A percentile compares a stretch with the other conserved stretches of the same genome.
Conservation (phyloP, 2,329 filamentous ascomycete genomes). For the Laburnicola sp. region DNA sequence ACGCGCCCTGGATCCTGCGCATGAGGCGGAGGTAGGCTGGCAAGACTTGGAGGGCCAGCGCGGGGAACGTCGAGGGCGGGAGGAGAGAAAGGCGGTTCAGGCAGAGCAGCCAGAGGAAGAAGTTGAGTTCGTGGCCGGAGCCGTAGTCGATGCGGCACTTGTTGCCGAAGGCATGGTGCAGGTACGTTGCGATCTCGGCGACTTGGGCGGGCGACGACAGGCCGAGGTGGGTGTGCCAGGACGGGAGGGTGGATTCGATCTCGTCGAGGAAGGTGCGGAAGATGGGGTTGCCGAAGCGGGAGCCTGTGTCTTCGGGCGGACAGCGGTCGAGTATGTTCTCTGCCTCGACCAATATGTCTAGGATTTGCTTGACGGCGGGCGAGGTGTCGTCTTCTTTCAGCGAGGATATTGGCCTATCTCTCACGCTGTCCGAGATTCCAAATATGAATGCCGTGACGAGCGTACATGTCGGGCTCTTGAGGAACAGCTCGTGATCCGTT, state of each 20-base stretch:
- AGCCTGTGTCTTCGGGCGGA: slow-evolving; percentile 85
- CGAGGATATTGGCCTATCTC: slow-evolving; percentile 66
- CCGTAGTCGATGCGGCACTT: slow-evolving; percentile 85
- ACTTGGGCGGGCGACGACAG: slow-evolving; percentile 58
- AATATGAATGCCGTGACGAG: slow-evolving; percentile 86
- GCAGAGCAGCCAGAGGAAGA: slow-evolving; percentile 94
- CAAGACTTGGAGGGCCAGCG: slow-evolving; percentile 78
- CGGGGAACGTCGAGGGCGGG: slow-evolving; percentile 66
- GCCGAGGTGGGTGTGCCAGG: slow-evolving; percentile 68
- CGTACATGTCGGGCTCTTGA: slow-evolving; percentile 72
- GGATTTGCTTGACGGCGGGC: slow-evolving; percentile 63
- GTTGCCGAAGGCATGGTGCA: slow-evolving; percentile 84
- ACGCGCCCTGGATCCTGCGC: slow-evolving; percentile 84
- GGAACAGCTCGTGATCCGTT: slow-evolving; percentile 79
- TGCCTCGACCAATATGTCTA: slow-evolving; percentile 70
- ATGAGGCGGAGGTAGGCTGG: slow-evolving; percentile 81
- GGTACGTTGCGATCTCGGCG: slow-evolving; percentile 76
- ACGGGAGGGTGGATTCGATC: slow-evolving; percentile 50
- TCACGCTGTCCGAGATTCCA: slow-evolving; percentile 78
- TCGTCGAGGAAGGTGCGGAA: slow-evolving; percentile 82
- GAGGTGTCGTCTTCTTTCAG: slow-evolving; percentile 64
- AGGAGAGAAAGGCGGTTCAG: slow-evolving; percentile 78
- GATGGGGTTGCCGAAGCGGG: slow-evolving; percentile 90
- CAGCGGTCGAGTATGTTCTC: slow-evolving; percentile 67
- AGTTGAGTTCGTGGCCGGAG: slow-evolving; percentile 96